A percentile compares a stretch with the other conserved stretches of the same genome.
Evolutionary conservation across 2,329 filamentous ascomycete species (phyloP).

Genomic region (Metarhizium guizhouense): DNA sequence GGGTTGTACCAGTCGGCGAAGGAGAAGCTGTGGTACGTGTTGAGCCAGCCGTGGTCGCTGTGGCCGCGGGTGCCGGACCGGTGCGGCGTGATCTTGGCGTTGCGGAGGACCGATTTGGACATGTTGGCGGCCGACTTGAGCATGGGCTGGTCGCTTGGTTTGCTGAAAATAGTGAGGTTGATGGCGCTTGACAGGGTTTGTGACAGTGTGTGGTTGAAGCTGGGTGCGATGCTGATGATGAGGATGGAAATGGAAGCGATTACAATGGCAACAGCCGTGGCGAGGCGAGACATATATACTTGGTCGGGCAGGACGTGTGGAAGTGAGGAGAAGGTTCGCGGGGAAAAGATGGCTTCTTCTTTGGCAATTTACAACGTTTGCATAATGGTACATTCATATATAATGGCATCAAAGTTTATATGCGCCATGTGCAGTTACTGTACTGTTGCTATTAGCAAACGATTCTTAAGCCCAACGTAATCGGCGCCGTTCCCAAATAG

Average conservation of each 20-base stretch:
- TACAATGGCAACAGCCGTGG: constrained; percentile 24
- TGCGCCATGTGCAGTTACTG: neutral
- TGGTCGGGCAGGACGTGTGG: neutral
- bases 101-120: constrained; percentile 49
- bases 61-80: constrained; percentile 65
- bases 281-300: constrained; percentile 31
- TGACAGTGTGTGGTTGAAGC: constrained; percentile 6
- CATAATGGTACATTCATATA: neutral
- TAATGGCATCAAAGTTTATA: neutral
- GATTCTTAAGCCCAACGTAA: constrained; percentile 7
- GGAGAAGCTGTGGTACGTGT: constrained; percentile 79
- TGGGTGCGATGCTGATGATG: constrained; percentile 17
- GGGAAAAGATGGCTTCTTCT: constrained; percentile 7
- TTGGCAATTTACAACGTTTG: neutral
- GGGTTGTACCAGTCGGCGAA: constrained; percentile 69
- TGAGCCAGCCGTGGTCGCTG: constrained; percentile 77
- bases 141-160: constrained; percentile 15
- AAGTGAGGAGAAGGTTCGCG: constrained; percentile 18
- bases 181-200: constrained; percentile 6
- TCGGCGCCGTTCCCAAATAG: neutral
- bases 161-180: constrained; percentile 3
- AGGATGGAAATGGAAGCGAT: constrained; percentile 29
- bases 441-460: neutral
- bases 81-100: constrained; percentile 67
- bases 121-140: constrained; percentile 38